Evolutionary conservation across 2,329 filamentous ascomycete species (phyloP).

Genomic region (Epichloe scottii): DNA sequence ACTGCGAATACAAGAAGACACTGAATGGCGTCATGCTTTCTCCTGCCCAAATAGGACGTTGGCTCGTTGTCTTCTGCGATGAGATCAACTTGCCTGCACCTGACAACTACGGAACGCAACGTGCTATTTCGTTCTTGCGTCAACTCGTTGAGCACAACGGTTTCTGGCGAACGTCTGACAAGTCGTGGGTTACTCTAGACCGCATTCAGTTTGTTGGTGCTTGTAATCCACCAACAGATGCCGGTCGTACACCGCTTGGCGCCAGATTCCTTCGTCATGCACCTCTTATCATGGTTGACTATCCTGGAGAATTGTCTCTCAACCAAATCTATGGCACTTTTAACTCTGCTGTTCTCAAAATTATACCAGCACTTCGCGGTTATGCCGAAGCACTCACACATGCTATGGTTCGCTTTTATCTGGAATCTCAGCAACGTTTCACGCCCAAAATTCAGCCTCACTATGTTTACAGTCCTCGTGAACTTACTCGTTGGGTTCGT

Average conservation of each 20-base stretch:
- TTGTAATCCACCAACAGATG: slow-evolving; percentile 96
- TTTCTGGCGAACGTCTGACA: slow-evolving; percentile 96
- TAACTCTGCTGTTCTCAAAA: slow-evolving; percentile 91
- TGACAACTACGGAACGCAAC: slow-evolving; percentile 93
- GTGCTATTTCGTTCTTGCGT: slow-evolving; percentile 91
- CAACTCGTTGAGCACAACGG: slow-evolving; percentile 98
- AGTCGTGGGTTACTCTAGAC: slow-evolving; percentile 94
- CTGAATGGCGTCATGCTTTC: slow-evolving; percentile 91
- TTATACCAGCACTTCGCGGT: slow-evolving; percentile 85
- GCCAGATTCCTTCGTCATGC: slow-evolving; percentile 90
- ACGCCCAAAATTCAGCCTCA: slow-evolving; percentile 95
- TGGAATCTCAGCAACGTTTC: slow-evolving; percentile 88
- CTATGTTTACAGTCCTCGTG: slow-evolving; percentile 98
- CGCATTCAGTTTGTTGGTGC: slow-evolving; percentile 98
- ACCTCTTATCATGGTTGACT: slow-evolving; percentile 99
- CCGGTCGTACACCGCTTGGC: slow-evolving; percentile 87
- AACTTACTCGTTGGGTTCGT: slow-evolving; percentile 93
- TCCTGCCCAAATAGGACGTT: slow-evolving; percentile 90
- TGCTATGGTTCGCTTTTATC: slow-evolving; percentile 94
- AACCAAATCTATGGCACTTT: slow-evolving; percentile 98
- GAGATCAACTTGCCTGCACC: slow-evolving; percentile 98
- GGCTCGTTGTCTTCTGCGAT: slow-evolving; percentile 98
- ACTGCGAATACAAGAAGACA: slow-evolving; percentile 99
- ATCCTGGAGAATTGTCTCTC: slow-evolving; percentile 88
- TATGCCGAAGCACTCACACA: slow-evolving; percentile 90